Evolutionary conservation across 2,329 filamentous ascomycete genomes (phyloP).

Genomic region (Lecanicillium sp.): DNA sequence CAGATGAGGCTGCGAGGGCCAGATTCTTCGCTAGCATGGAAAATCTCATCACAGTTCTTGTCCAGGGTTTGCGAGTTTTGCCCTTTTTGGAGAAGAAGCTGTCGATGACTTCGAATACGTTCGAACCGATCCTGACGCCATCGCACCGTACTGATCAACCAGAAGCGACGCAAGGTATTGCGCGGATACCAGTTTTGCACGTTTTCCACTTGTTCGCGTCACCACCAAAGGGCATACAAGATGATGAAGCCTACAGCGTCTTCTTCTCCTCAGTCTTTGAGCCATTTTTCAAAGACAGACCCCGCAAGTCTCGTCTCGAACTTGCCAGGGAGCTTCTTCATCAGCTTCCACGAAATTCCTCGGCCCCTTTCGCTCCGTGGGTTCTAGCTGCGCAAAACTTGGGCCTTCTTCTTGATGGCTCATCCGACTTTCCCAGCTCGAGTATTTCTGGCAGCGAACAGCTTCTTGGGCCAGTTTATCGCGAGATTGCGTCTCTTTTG

Average conservation of each 20-base stretch:
- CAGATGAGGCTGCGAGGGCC: slow-evolving; percentile 40
- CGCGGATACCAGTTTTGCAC: slow-evolving; percentile 58
- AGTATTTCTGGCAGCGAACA: slow-evolving; percentile 28
- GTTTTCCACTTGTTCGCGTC: slow-evolving; percentile 56
- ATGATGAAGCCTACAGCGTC: slow-evolving; percentile 39
- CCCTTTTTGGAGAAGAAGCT: slow-evolving; percentile 59
- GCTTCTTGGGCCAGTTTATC: slow-evolving; percentile 61
- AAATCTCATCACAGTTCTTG: slow-evolving; percentile 42
- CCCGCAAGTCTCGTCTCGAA: slow-evolving; percentile 36
- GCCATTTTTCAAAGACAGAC: slow-evolving; percentile 52
- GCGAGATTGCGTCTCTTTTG: slow-evolving; percentile 62
- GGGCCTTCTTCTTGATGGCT: slow-evolving; percentile 34
- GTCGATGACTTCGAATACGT: slow-evolving; percentile 47
- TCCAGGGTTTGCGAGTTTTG: slow-evolving; percentile 48
- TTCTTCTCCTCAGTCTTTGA: slow-evolving; percentile 48
- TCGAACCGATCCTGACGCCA: slow-evolving; percentile 60
- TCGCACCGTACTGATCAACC: slow-evolving; percentile 52
- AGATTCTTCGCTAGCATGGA: slow-evolving; percentile 51
- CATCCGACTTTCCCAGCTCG: slow-evolving; percentile 18
- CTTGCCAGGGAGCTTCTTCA: slow-evolving; percentile 47
- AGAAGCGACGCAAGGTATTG: slow-evolving; percentile 43
- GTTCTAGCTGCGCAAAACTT: slow-evolving; percentile 43
- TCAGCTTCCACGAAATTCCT: slow-evolving; percentile 38
- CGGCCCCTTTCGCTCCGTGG: slow-evolving; percentile 46
- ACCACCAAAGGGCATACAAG: slow-evolving; percentile 39